Conservation (phyloP, 73 alveolate species). For the Paraurostyla sp. region DNA sequence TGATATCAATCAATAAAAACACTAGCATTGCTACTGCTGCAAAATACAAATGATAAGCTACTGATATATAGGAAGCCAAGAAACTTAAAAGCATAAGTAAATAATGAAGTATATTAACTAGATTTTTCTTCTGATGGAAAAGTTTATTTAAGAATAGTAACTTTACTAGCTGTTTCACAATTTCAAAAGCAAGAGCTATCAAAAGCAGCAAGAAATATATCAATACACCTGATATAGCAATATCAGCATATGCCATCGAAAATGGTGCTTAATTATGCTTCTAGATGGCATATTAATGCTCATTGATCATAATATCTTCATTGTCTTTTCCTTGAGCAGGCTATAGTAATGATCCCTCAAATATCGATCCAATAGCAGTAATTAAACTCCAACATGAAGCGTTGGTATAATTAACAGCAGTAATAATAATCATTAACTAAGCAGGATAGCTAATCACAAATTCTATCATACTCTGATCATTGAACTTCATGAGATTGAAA, state of each 20-base stretch:
- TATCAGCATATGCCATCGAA: not conserved
- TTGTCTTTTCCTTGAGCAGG: too few relatives aligned
- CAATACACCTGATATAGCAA: not conserved
- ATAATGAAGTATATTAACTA: not conserved
- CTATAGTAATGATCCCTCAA: too few relatives aligned
- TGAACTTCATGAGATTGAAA: constrained; percentile 12
- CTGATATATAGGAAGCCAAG: not conserved
- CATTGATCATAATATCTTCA: too few relatives aligned
- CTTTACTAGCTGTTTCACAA: not conserved
- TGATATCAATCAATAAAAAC: not conserved
- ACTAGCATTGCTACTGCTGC: constrained; percentile 11
- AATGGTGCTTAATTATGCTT: constrained; percentile 7
- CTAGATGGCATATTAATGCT: not conserved
- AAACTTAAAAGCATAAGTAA: not conserved
- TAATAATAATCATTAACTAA: not conserved
- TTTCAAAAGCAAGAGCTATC: not conserved
- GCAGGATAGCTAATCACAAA: not conserved
- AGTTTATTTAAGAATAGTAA: not conserved
- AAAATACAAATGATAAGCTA: not conserved
- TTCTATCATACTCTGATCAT: not conserved
- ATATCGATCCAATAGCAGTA: constrained; percentile 12
- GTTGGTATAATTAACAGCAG: not conserved
- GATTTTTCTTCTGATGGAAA: not conserved
- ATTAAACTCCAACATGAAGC: constrained; percentile 4
- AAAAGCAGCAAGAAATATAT: not conserved